These are phyloP conservation scores for Choiromyces venosus DNA, from an alignment of 495 filamentous ascomycete genomes.

Conservation along the genomic window DNA sequence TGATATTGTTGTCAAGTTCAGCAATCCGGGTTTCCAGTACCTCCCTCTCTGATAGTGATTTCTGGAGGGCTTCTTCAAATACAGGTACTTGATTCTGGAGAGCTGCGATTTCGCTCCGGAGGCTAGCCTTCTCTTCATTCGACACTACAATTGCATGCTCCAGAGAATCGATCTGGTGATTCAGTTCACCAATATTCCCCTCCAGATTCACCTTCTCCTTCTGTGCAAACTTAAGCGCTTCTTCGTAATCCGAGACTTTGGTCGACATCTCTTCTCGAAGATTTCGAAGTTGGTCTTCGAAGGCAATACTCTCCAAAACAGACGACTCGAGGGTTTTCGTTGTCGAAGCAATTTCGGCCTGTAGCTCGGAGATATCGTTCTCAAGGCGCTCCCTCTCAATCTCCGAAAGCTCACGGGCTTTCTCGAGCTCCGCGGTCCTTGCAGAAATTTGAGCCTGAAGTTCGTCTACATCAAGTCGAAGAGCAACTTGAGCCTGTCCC, in stretches of 20 bases:
- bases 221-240: constrained; percentile 6
- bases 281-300: not conserved
- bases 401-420: constrained; percentile 6
- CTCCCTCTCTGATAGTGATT: constrained; percentile 12
- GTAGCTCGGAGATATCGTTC: constrained; percentile 2
- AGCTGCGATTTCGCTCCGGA: constrained; percentile 18
- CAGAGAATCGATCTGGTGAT: constrained; percentile 15
- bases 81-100: constrained; percentile 24
- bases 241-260: constrained; percentile 13
- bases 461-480: not conserved
- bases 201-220: constrained; percentile 27
- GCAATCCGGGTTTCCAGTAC: constrained; percentile 21
- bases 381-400: constrained; percentile 6
- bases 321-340: constrained; percentile 8
- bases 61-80: constrained; percentile 13
- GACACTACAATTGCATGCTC: constrained; percentile 13
- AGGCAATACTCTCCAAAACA: not conserved
- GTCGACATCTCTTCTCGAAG: not conserved
- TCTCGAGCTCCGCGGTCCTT: constrained; percentile 8
- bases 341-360: not conserved
- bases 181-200: constrained; percentile 15
- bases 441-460: constrained; percentile 17
- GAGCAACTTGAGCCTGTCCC: not conserved
- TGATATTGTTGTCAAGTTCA: constrained; percentile 23
- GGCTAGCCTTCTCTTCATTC: constrained; percentile 11